Evolutionary conservation across 306 rosid species (phyloP).

Genomic region (Crataegus laevigata): DNA sequence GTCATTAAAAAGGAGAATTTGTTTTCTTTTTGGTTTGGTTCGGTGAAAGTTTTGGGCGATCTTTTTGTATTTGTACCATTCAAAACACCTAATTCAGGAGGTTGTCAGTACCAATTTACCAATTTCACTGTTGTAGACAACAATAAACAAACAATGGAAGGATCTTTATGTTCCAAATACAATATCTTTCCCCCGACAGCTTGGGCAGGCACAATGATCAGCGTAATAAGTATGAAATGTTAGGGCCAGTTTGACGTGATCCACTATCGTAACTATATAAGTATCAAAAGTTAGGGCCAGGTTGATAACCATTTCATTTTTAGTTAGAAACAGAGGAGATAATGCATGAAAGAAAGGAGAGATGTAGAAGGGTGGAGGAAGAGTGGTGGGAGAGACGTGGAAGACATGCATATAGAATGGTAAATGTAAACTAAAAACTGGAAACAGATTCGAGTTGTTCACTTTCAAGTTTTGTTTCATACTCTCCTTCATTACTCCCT

Average conservation of each 20-base stretch:
- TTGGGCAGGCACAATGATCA: neutral
- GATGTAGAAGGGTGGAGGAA: neutral
- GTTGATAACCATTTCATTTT: neutral
- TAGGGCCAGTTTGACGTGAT: neutral
- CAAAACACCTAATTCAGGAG: neutral
- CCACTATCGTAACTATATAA: too few relatives aligned
- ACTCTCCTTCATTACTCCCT: neutral
- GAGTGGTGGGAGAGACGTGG: neutral
- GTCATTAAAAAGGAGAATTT: neutral
- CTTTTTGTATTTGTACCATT: neutral
- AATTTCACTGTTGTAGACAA: neutral
- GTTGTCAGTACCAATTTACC: neutral
- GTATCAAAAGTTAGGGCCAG: neutral
- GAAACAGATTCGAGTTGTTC: neutral
- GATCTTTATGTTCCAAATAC: neutral
- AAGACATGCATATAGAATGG: neutral
- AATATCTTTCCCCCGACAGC: neutral
- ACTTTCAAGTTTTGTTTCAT: neutral
- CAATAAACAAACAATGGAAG: neutral
- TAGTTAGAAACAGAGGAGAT: neutral
- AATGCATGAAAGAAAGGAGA: neutral
- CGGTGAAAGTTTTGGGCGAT: neutral
- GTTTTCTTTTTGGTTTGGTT: neutral
- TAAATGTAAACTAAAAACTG: neutral
- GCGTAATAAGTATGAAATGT: neutral